Base-by-base conservation (phyloP, 176 grass and related monocot genomes). In the Oryza rufipogon region DNA sequence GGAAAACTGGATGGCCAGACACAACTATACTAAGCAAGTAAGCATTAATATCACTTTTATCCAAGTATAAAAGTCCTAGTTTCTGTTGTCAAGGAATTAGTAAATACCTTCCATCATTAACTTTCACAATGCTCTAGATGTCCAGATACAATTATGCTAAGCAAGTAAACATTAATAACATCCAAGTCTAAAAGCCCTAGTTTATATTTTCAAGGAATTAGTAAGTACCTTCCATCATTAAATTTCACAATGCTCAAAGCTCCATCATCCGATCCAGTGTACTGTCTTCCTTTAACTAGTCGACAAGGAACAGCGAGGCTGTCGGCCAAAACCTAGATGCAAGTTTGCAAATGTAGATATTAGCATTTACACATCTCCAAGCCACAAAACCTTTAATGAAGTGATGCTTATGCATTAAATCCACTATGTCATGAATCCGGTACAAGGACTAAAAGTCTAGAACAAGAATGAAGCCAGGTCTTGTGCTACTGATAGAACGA, bases 201-300 rank as follows among this genome's bases (percentile, higher is more conserved):
- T 30, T 76, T 70, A 9, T 64, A 30, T 44, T 60, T 64, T 49
- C 47, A 49, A 49, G 47, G 47, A 49, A 49, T 49, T 42, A 17
- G 26, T 49, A 90, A 80, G 39, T 93, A 98, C 96, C 96, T 98
- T 91, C 93, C 96, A 83, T 98, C 93, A 86, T 89, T 95, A 85
- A 99, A 88, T 90, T 96, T 99, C 74, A 96, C 88, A 76, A 95
- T 92, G 91, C 88, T 90, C 75, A 99, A 81, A 78, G 96, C 96
- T 32, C 93, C 93, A 84, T 99, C 96, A 79, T 92, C 90, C 71
- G 96, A 99, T 88, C 93, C 96, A 81, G 91, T 99, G 88, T 96
- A 94, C 68, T 96, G 81, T 68, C 92, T 96, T 76, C 93, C 96
- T 89, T 92, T 99, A 58, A 96, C 84, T 79, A 99, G 86, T 70